Evolutionary conservation across 75 land plant species (phyloP).

Genomic region (Pinus albicaulis): DNA sequence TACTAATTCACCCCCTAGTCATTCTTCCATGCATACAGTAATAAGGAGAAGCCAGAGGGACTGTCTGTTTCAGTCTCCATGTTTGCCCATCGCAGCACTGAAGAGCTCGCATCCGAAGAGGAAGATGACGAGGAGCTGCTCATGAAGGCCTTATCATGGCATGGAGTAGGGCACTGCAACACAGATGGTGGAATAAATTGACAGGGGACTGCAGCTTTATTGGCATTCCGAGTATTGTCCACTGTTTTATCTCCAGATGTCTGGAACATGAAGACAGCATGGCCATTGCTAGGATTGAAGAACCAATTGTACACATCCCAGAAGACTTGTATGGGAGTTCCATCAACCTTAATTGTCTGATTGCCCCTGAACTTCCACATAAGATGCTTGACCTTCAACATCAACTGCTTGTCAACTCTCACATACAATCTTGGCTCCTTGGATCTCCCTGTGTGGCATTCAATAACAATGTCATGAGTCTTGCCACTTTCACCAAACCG

Average conservation of each 20-base stretch:
- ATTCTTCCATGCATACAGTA: slow-evolving; percentile 45
- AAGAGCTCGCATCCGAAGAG: slow-evolving; percentile 16
- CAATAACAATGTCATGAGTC: slow-evolving; percentile 71
- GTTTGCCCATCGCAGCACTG: slow-evolving; percentile 36
- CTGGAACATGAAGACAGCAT: slow-evolving; percentile 60
- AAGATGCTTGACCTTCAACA: slow-evolving; percentile 72
- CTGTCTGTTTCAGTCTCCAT: slow-evolving; percentile 40
- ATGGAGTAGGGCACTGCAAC: slow-evolving; percentile 22
- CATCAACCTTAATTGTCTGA: slow-evolving; percentile 76
- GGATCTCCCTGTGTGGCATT: slow-evolving; percentile 36
- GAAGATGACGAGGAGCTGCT: slow-evolving; percentile 24
- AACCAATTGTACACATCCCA: slow-evolving; percentile 97
- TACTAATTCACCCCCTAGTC: not conserved
- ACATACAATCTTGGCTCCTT: slow-evolving; percentile 58
- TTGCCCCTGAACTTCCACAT: slow-evolving; percentile 91
- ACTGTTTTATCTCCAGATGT: slow-evolving; percentile 15
- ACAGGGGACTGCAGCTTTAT: slow-evolving; percentile 20
- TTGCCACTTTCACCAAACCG: slow-evolving; percentile 56
- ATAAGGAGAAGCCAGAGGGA: slow-evolving; percentile 29
- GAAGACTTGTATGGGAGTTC: slow-evolving; percentile 74
- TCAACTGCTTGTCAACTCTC: slow-evolving; percentile 61
- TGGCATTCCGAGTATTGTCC: slow-evolving; percentile 15
- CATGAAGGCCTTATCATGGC: slow-evolving; percentile 15
- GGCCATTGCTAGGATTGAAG: slow-evolving; percentile 39
- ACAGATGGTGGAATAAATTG: slow-evolving; percentile 16